phyloP scores from a whole-genome alignment of 1,284 basidiomycete genomes.

The Leccinum colubrinum region DNA sequence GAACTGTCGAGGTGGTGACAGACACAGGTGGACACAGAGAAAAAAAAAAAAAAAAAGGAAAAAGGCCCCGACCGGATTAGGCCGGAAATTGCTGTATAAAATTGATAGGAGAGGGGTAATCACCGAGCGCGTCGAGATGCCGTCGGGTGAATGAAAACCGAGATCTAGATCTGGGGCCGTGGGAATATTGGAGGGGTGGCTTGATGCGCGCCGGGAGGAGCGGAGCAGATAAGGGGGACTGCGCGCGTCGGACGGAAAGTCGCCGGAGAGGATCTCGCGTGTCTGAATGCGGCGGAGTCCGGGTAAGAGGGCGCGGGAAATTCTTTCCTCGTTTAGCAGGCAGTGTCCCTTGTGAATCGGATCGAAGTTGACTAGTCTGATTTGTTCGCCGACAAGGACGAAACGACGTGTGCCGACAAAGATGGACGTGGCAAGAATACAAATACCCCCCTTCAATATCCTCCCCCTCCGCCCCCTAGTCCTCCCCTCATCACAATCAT shows the following conservation, averaged over 20 bases:
- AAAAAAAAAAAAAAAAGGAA: neutral
- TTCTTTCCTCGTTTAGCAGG: neutral
- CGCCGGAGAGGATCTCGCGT: conserved; percentile 25
- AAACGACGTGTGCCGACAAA: conserved; percentile 13
- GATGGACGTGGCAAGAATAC: conserved; percentile 13
- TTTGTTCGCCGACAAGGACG: conserved; percentile 7
- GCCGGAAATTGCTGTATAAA: neutral
- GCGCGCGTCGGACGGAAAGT: conserved; percentile 24
- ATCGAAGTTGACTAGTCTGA: conserved; percentile 7
- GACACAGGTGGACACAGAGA: neutral
- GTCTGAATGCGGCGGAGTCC: neutral
- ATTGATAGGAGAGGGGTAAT: neutral
- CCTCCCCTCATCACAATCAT: conserved; percentile 25
- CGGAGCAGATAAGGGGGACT: conserved; percentile 14
- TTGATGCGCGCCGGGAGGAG: conserved; percentile 16
- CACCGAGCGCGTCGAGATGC: neutral
- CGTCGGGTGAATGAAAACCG: neutral
- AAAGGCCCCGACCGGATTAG: neutral
- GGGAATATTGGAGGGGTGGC: neutral
- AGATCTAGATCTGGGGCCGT: neutral
- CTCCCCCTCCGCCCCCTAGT: neutral
- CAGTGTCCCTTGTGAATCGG: conserved; percentile 25
- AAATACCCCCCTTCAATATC: conserved; percentile 3
- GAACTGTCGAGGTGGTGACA: neutral
- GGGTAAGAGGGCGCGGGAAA: conserved; percentile 13